Percentiles rank a stretch among this genome's conserved stretches.
phyloP scores from a whole-genome alignment of 805 yeast genomes.

The Scheffersomyces coipomensis region DNA sequence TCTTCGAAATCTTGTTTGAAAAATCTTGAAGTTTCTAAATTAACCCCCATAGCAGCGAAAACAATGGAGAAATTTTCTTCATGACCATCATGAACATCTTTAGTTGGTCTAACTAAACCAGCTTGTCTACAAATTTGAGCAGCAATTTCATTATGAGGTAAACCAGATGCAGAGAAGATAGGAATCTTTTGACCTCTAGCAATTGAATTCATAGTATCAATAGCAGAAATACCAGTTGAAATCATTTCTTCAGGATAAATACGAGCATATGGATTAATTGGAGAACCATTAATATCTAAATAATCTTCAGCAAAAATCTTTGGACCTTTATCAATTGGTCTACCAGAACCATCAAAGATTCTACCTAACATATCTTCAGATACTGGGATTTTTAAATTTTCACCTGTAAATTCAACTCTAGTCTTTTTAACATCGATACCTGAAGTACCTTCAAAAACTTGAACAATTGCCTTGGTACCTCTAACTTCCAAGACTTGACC shows the following conservation, averaged over 20 bases:
- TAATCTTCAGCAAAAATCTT: slow-evolving; percentile 98
- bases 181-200: slow-evolving; percentile 99
- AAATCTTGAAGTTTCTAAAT: slow-evolving; percentile 96
- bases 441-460: slow-evolving; percentile 98
- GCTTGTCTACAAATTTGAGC: slow-evolving; percentile 99
- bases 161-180: slow-evolving; percentile 97
- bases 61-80: slow-evolving; percentile 99
- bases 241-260: slow-evolving; percentile 99
- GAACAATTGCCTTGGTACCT: slow-evolving; percentile 96
- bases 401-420: slow-evolving; percentile 94
- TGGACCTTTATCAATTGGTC: slow-evolving; percentile 98
- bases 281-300: slow-evolving; percentile 97
- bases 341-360: slow-evolving; percentile 98
- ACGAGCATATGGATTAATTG: slow-evolving; percentile 97
- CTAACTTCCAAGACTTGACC: slow-evolving; percentile 98
- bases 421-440: slow-evolving; percentile 99
- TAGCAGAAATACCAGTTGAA: slow-evolving; percentile 97
- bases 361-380: slow-evolving; percentile 97
- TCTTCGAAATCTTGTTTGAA: slow-evolving; percentile 99
- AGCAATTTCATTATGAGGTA: slow-evolving; percentile 99
- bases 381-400: slow-evolving; percentile 88
- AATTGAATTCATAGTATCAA: slow-evolving; percentile 98
- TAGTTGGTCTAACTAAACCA: slow-evolving; percentile 97
- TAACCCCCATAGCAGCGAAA: slow-evolving; percentile 99
- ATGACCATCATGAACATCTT: slow-evolving; percentile 99